These are phyloP conservation scores for Acanthamoeba triangularis DNA, from an alignment of 208 protist species.

Conservation along the genomic window DNA sequence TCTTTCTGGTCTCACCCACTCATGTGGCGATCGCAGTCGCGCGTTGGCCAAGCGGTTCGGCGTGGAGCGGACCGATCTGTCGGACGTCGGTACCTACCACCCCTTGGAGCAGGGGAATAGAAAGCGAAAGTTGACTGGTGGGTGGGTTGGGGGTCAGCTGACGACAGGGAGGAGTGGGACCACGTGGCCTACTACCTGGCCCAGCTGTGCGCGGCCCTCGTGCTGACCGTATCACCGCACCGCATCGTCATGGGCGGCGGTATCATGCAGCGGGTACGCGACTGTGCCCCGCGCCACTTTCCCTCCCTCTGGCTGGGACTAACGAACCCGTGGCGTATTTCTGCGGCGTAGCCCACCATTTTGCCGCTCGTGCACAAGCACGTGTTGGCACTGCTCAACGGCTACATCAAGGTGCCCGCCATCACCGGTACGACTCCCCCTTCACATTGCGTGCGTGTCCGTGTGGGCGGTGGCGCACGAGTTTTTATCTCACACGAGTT, in stretches of 20 bases:
- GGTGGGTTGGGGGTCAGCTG: neutral
- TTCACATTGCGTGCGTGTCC: too few species aligned
- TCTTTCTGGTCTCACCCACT: too few species aligned
- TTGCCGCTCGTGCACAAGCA: constrained; percentile 68
- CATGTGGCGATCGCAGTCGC: neutral
- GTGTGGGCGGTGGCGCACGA: neutral
- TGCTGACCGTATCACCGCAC: constrained; percentile 84
- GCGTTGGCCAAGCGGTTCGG: constrained; percentile 86
- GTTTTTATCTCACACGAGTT: constrained; percentile 29
- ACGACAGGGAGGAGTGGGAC: constrained; percentile 88
- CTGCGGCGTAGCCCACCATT: neutral
- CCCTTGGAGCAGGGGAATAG: neutral
- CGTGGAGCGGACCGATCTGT: constrained; percentile 69
- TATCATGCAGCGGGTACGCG: constrained; percentile 84
- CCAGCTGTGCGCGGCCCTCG: constrained; percentile 87
- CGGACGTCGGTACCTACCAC: neutral
- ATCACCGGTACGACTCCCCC: constrained; percentile 34
- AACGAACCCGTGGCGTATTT: neutral
- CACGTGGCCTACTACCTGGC: constrained; percentile 87
- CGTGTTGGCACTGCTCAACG: constrained; percentile 81
- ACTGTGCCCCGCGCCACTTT: constrained; percentile 76
- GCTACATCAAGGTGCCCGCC: constrained; percentile 83
- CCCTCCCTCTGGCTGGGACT: neutral
- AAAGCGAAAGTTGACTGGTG: neutral
- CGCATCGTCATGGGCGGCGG: constrained; percentile 90